Base-by-base conservation (phyloP, 768 basidiomycete species). In the Sarcodon sp. region DNA sequence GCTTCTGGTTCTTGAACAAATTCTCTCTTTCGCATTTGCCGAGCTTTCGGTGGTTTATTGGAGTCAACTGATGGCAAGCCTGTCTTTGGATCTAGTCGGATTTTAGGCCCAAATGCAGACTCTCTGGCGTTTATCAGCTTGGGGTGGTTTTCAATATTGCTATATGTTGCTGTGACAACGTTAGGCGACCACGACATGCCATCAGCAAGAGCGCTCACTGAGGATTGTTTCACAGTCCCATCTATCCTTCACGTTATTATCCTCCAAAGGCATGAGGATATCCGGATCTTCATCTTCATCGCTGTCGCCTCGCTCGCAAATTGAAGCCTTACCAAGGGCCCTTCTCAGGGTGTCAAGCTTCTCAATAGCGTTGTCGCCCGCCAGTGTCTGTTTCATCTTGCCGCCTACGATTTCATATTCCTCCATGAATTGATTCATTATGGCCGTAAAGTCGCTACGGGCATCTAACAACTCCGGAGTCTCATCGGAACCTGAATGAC, bases 141-240 rank as follows among this genome's bases (percentile, higher is more conserved):
- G 0, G 96, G 96, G 61, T 98, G 96, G 58, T 99, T 99, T 61
- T 96, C 96, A 6, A 97, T 71, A 59, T 96, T 99, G n/a, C 90
- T 85, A 60, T 92, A 93, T 8, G 93, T 97, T 7, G 86, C 94
- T 96, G 58, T 15, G 32, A 45, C 39, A 50, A 50, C 43, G 53
- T 46, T 13, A 43, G 27, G 47, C 21, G 35, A 41, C 43, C 33
- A 15, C 18, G 16, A n/a, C 3, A 33, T 7, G 8, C 39, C 27
- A 15, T 13, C 16, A 21, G 11, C 32, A 16, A 46, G n/a, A 10
- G 3, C 49, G 73, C 87, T 62, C 62, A 94, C 94, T 82, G 2
- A 99, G 69, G 35, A 99, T 86, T 1, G 91, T 96, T 63, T 99
- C 93, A 52, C 88, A 93, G 60, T 99, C 96, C 96, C 96, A 99